Evolutionary conservation across 495 filamentous ascomycete species (phyloP).

Genomic region (Apodospora peruviana): DNA sequence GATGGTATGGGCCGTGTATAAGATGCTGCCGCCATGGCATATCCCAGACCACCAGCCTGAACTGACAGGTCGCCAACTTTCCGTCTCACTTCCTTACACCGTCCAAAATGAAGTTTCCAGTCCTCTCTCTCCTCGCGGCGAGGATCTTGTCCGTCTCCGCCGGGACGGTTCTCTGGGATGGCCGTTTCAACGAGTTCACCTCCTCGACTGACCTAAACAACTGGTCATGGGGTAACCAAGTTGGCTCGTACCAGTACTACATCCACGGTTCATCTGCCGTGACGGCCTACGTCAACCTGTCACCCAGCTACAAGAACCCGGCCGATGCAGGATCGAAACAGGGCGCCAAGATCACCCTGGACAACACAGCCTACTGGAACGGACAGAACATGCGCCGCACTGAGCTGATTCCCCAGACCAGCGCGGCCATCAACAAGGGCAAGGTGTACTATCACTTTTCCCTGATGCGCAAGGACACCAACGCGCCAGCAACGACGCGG

Average conservation of each 20-base stretch:
- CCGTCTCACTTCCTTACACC: background rate
- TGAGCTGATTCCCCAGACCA: slow-evolving; percentile 66
- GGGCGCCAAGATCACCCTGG: slow-evolving; percentile 65
- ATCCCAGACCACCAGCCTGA: background rate
- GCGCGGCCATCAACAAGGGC: slow-evolving; percentile 53
- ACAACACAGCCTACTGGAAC: slow-evolving; percentile 56
- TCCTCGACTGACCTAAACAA: slow-evolving; percentile 47
- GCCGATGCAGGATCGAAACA: slow-evolving; percentile 55
- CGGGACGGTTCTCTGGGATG: slow-evolving; percentile 53
- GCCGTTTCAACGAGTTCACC: slow-evolving; percentile 53
- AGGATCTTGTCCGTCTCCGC: slow-evolving; percentile 21
- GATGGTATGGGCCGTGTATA: background rate
- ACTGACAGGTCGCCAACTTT: background rate
- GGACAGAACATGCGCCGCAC: slow-evolving; percentile 52
- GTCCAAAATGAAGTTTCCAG: slow-evolving; percentile 21
- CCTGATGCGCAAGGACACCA: slow-evolving; percentile 51
- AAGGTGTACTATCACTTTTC: slow-evolving; percentile 68
- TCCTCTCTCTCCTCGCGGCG: slow-evolving; percentile 17
- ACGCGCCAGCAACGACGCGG: slow-evolving; percentile 53
- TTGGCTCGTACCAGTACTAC: slow-evolving; percentile 68
- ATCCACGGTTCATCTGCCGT: slow-evolving; percentile 57
- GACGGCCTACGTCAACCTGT: slow-evolving; percentile 53
- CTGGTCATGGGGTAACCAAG: slow-evolving; percentile 64
- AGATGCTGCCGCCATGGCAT: background rate
- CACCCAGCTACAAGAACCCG: slow-evolving; percentile 57